Percentiles rank a stretch among this genome's conserved stretches.
phyloP scores from a whole-genome alignment of 305 asterid species.

The Coffea humblotiana region DNA sequence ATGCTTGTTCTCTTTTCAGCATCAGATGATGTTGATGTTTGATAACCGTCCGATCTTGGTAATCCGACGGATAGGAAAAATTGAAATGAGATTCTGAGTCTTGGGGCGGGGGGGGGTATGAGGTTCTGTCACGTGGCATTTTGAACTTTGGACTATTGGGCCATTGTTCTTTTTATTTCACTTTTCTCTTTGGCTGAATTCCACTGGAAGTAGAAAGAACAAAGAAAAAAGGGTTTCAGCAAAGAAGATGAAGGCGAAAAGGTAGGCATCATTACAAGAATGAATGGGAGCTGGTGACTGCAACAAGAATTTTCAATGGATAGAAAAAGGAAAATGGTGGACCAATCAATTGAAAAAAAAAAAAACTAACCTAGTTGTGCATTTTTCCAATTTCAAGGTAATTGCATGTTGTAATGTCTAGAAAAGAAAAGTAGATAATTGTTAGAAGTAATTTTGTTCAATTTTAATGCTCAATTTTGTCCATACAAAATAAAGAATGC shows the following conservation, averaged over 20 bases:
- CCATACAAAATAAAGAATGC: neutral
- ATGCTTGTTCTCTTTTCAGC: neutral
- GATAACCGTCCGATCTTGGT: neutral
- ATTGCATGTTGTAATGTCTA: neutral
- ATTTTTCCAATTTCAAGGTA: neutral
- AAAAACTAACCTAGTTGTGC: neutral
- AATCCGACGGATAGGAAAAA: slow-evolving; percentile 8
- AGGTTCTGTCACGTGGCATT: neutral
- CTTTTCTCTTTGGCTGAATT: neutral
- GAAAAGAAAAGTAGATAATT: no score
- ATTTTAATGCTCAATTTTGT: no score
- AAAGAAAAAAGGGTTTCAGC: neutral
- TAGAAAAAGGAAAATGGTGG: neutral
- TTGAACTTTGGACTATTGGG: neutral
- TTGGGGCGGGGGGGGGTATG: neutral
- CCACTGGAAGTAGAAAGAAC: neutral
- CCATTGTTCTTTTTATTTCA: neutral
- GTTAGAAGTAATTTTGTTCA: no score
- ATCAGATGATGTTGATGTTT: neutral
- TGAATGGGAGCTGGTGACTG: neutral
- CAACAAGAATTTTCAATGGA: neutral
- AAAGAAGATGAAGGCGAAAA: neutral
- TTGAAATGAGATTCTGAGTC: neutral
- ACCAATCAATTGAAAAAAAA: neutral
- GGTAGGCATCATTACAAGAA: slow-evolving; percentile 9